phyloP scores from a whole-genome alignment of 306 rosid genomes.

The Acacia crassicarpa region DNA sequence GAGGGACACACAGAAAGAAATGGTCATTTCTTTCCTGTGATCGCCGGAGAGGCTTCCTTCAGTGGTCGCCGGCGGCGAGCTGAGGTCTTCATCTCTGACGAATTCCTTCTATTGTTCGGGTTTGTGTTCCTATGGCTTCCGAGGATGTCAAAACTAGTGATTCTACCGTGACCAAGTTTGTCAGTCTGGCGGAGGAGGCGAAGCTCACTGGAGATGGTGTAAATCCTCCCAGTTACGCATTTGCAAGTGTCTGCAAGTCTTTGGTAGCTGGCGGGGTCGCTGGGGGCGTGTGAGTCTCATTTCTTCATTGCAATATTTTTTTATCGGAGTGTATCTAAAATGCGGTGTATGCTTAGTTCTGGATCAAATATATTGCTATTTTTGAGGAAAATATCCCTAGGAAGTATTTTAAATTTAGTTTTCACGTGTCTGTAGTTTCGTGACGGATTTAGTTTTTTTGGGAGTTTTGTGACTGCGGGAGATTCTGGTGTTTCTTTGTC shows the following conservation, averaged over 20 bases:
- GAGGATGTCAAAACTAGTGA: constrained; percentile 87
- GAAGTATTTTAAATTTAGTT: constrained; percentile 7
- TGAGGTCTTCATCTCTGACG: constrained; percentile 26
- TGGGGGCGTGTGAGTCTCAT: constrained; percentile 92
- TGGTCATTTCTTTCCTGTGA: constrained; percentile 18
- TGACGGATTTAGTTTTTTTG: constrained; percentile 2
- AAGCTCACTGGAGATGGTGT: constrained; percentile 93
- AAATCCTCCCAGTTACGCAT: constrained; percentile 65
- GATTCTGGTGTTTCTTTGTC: constrained; percentile 21
- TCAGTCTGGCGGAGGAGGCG: constrained; percentile 89
- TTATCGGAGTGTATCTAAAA: not conserved
- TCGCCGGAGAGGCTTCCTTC: not conserved
- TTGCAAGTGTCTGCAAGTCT: constrained; percentile 78
- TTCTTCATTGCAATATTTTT: constrained; percentile 24
- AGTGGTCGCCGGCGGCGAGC: not conserved
- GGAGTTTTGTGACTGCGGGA: not conserved
- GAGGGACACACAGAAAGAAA: not conserved
- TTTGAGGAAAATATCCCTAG: not conserved
- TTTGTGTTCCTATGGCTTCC: constrained; percentile 66
- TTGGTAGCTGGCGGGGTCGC: constrained; percentile 98
- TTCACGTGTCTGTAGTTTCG: constrained; percentile 2
- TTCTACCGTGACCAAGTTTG: constrained; percentile 79
- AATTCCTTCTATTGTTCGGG: not conserved
- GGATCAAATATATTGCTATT: not conserved
- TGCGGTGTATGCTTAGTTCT: not conserved